A percentile compares a stretch with the other conserved stretches of the same genome.
phyloP scores from a whole-genome alignment of 2,329 filamentous ascomycete genomes.

The Sclerotinia nivalis region DNA sequence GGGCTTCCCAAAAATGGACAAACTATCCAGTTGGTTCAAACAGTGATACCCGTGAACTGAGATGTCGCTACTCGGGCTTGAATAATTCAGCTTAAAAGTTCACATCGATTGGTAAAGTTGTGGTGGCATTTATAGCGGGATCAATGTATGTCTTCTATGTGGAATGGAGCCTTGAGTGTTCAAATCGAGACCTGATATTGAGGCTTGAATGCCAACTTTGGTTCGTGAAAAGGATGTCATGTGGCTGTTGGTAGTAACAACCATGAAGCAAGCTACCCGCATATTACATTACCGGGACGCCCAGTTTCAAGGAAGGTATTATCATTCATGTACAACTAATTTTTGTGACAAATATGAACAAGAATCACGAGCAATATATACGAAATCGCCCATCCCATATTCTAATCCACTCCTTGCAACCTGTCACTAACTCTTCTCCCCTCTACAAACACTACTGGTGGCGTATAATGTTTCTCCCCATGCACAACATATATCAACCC shows the following conservation, averaged over 20 bases:
- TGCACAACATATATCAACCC: constrained; percentile 40
- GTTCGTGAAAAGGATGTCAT: not conserved
- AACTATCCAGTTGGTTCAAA: not conserved
- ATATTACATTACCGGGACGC: not conserved
- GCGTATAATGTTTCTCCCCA: constrained; percentile 42
- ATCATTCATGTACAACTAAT: not conserved
- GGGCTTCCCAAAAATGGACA: not conserved
- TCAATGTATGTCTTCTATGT: not conserved
- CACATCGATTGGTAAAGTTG: not conserved
- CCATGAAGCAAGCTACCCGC: not conserved
- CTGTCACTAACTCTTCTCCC: not conserved
- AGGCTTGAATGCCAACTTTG: not conserved
- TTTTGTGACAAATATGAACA: not conserved
- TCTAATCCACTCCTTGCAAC: constrained; percentile 5
- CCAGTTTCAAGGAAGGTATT: not conserved
- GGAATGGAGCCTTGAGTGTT: not conserved
- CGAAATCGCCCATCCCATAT: not conserved
- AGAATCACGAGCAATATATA: not conserved
- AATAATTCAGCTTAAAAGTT: not conserved
- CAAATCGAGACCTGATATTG: not conserved
- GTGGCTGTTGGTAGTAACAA: not conserved
- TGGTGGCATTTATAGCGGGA: no score
- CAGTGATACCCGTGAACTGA: not conserved
- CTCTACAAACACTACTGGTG: constrained; percentile 30
- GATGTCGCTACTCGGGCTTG: not conserved